Evolutionary conservation across 1,284 basidiomycete species (phyloP).

Genomic region (Porogramme epimiltina): DNA sequence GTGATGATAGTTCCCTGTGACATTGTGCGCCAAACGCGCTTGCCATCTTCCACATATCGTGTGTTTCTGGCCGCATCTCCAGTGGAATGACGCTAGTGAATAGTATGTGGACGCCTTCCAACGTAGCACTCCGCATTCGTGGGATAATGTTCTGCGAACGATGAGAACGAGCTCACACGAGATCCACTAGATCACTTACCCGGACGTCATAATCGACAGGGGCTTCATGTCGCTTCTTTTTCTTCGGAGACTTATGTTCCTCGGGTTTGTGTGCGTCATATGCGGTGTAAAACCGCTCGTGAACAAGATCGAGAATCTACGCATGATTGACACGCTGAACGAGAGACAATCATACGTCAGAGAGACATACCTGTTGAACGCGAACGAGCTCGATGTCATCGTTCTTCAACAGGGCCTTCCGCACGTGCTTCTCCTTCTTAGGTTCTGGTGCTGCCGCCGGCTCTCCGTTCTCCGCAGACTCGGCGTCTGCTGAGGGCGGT

Average conservation of each 20-base stretch:
- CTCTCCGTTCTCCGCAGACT: slow-evolving; percentile 10
- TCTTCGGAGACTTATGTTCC: slow-evolving; percentile 30
- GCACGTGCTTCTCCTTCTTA: slow-evolving; percentile 43
- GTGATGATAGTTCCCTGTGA: slow-evolving; percentile 64
- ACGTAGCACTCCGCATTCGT: slow-evolving; percentile 71
- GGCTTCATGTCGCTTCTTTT: slow-evolving; percentile 34
- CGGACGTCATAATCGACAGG: slow-evolving; percentile 57
- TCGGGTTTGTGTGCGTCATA: slow-evolving; percentile 51
- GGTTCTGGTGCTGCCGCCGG: slow-evolving; percentile 20
- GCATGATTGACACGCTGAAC: neutral
- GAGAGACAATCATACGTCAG: neutral
- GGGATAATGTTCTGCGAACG: slow-evolving; percentile 76
- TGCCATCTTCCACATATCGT: slow-evolving; percentile 89
- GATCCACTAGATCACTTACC: slow-evolving; percentile 41
- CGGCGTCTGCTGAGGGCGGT: slow-evolving; percentile 8
- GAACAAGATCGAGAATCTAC: slow-evolving; percentile 79
- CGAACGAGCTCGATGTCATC: slow-evolving; percentile 86
- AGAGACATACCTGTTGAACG: slow-evolving; percentile 62
- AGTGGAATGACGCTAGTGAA: slow-evolving; percentile 96
- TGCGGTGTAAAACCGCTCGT: slow-evolving; percentile 73
- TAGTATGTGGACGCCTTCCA: slow-evolving; percentile 79
- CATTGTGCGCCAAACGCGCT: slow-evolving; percentile 88
- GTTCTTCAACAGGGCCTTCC: slow-evolving; percentile 83
- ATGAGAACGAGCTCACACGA: slow-evolving; percentile 5
- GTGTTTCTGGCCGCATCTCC: slow-evolving; percentile 74